Evolutionary conservation across 2,329 filamentous ascomycete genomes (phyloP).

Genomic region (Macrophomina tecta): DNA sequence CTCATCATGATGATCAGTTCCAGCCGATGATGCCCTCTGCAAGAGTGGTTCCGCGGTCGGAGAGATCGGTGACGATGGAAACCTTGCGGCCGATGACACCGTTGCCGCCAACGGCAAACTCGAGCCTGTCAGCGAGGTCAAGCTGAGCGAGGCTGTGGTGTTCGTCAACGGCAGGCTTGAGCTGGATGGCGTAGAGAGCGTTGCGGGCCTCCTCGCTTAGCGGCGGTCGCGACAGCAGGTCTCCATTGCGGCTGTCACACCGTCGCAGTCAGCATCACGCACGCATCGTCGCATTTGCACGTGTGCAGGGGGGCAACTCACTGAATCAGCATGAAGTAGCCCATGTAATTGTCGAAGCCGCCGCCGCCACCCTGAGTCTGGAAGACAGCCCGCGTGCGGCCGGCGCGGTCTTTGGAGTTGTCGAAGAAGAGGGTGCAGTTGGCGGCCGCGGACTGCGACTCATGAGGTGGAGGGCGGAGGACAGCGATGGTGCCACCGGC

Average conservation of each 20-base stretch:
- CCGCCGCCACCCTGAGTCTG: constrained; percentile 16
- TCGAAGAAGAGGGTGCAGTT: constrained; percentile 28
- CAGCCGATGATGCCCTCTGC: constrained; percentile 28
- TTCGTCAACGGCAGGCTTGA: constrained; percentile 19
- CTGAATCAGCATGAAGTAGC: constrained; percentile 28
- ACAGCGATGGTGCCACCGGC: constrained; percentile 28
- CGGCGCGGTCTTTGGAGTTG: constrained; percentile 1
- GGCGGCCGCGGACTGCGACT: constrained; percentile 3
- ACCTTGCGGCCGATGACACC: constrained; percentile 27
- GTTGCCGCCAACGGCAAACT: constrained; percentile 17
- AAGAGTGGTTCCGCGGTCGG: background rate
- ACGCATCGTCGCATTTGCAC: background rate
- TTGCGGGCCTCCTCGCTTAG: constrained; percentile 22
- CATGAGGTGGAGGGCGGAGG: constrained; percentile 21
- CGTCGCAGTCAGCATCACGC: background rate
- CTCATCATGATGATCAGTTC: background rate
- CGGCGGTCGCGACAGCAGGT: constrained; percentile 7
- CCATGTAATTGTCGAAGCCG: constrained; percentile 7
- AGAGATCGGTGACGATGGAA: constrained; percentile 18
- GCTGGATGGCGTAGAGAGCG: constrained; percentile 23
- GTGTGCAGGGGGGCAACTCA: background rate
- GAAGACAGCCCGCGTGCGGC: constrained; percentile 20
- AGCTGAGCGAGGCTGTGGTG: constrained; percentile 18
- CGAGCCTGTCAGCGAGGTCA: constrained; percentile 17
- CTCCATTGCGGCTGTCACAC: constrained; percentile 24